Evolutionary conservation across 768 basidiomycete species (phyloP).

Genomic region (Tylopilus vinaceipallidus): DNA sequence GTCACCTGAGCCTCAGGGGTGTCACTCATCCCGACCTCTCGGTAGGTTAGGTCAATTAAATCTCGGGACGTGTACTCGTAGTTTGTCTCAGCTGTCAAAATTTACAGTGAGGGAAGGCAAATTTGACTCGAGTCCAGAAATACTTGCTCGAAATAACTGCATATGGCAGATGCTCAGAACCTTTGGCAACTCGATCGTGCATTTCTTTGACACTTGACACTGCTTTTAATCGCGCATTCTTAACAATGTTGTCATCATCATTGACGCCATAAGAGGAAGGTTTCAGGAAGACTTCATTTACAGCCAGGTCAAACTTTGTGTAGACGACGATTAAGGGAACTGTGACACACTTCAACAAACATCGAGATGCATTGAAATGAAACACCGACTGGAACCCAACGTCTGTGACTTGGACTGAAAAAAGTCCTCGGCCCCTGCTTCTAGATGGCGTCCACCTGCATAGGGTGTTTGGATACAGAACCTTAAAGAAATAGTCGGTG

Average conservation of each 20-base stretch:
- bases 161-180: too few species aligned
- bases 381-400: neutral
- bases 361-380: neutral
- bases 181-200: neutral
- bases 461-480: neutral
- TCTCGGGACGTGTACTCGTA: neutral
- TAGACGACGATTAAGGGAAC: neutral
- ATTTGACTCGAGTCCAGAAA: neutral
- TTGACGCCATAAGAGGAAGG: neutral
- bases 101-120: neutral
- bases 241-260: neutral
- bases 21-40: neutral
- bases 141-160: too few species aligned
- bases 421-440: neutral
- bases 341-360: neutral
- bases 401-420: neutral
- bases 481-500: neutral
- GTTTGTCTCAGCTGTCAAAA: neutral
- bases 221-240: neutral
- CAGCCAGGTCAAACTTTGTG: neutral
- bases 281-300: neutral
- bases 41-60: neutral
- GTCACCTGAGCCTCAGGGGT: neutral
- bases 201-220: neutral
- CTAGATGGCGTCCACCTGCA: neutral